phyloP scores from a whole-genome alignment of 148 eudicot species.

The Limonium bicolor region DNA sequence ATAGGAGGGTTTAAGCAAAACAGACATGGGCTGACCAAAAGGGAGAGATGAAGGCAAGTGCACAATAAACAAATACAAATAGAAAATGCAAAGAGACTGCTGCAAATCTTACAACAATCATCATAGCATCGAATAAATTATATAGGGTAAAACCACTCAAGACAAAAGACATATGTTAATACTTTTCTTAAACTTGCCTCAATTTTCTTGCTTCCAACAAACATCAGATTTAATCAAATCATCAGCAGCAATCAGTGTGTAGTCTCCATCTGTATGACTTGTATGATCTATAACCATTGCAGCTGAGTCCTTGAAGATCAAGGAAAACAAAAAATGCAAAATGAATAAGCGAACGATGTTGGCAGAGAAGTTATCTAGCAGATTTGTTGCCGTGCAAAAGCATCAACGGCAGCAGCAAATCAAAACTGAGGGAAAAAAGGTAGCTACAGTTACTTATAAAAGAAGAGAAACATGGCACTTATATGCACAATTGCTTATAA shows the following conservation, averaged over 20 bases:
- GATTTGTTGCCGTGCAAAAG: too few relatives aligned
- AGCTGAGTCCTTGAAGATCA: slow-evolving; percentile 27
- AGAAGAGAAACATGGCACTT: too few relatives aligned
- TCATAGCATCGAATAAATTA: not conserved
- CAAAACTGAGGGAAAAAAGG: not conserved
- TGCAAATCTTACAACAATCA: not conserved
- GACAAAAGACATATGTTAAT: not conserved
- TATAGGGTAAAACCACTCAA: too few relatives aligned
- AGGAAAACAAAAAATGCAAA: not conserved
- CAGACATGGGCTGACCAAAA: too few relatives aligned
- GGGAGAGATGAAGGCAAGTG: too few relatives aligned
- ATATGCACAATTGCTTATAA: too few relatives aligned
- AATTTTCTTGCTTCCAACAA: slow-evolving; percentile 42
- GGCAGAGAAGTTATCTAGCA: too few relatives aligned
- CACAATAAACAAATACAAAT: too few relatives aligned
- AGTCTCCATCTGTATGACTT: slow-evolving; percentile 63
- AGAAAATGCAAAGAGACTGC: too few relatives aligned
- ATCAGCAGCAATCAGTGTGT: slow-evolving; percentile 44
- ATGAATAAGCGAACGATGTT: not conserved
- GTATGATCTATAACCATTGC: slow-evolving; percentile 57
- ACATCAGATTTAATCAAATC: slow-evolving; percentile 40
- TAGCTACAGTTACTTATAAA: too few relatives aligned
- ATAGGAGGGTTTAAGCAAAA: too few relatives aligned
- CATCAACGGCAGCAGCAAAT: too few relatives aligned
- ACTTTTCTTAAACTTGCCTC: slow-evolving; percentile 24